A percentile compares a stretch with the other conserved stretches of the same genome.
Conservation (phyloP, 768 basidiomycete genomes). For the Epithele typhae region DNA sequence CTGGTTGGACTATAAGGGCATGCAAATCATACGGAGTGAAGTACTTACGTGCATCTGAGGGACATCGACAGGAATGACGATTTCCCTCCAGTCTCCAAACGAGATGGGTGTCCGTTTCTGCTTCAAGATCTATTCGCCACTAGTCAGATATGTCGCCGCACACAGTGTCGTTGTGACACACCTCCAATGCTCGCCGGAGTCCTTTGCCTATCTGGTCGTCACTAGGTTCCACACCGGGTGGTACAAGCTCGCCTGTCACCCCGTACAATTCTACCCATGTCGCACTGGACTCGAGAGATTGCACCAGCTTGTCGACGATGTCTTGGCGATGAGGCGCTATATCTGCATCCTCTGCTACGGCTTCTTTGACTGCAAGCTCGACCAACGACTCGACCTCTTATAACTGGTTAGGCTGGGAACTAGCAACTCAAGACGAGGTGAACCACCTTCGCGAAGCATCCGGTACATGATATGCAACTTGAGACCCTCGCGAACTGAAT, state of each 20-base stretch:
- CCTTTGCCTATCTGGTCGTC: conserved; percentile 25
- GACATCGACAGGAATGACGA: conserved; percentile 82
- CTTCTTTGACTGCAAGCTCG: conserved; percentile 41
- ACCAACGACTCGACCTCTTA: conserved; percentile 69
- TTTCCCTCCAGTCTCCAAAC: conserved; percentile 57
- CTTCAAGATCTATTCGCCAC: conserved; percentile 28
- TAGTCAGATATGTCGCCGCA: neutral
- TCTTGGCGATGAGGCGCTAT: conserved; percentile 34
- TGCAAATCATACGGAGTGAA: too few relatives aligned
- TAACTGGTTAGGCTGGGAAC: too few relatives aligned
- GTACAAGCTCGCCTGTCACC: conserved; percentile 69
- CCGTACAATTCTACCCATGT: conserved; percentile 69
- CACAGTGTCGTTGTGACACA: conserved; percentile 10
- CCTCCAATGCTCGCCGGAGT: conserved; percentile 29
- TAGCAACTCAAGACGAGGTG: neutral
- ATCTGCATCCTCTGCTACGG: conserved; percentile 33
- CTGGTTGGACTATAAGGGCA: too few relatives aligned
- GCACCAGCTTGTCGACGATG: conserved; percentile 46
- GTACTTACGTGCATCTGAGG: conserved; percentile 69
- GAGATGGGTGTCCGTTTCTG: conserved; percentile 36
- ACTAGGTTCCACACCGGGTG: conserved; percentile 29
- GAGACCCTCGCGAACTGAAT: conserved; percentile 56
- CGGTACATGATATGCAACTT: conserved; percentile 69
- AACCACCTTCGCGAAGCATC: conserved; percentile 74
- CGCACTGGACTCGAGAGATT: conserved; percentile 57